A percentile compares a stretch with the other conserved stretches of the same genome.
phyloP scores from a whole-genome alignment of 1,284 basidiomycete genomes.

The Malassezia equina region DNA sequence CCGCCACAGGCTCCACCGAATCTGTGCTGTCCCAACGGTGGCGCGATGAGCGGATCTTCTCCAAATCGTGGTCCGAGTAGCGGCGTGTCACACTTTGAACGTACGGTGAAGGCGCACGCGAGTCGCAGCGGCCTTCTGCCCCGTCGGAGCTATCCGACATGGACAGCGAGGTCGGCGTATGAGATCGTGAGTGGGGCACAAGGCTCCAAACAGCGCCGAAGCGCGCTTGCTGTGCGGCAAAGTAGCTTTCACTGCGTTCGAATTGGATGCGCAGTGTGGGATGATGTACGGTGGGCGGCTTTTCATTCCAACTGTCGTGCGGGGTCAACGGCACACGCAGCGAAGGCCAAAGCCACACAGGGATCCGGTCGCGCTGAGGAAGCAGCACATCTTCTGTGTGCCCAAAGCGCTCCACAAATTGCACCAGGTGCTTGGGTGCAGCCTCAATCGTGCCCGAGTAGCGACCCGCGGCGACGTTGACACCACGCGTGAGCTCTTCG shows the following conservation, averaged over 20 bases:
- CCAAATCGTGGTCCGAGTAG: background rate
- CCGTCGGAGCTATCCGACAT: constrained; percentile 2
- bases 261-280: constrained; percentile 37
- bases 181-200: background rate
- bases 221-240: constrained; percentile 4
- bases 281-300: constrained; percentile 25
- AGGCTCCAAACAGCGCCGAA: constrained; percentile 10
- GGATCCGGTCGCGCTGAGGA: constrained; percentile 27
- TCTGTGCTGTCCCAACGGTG: background rate
- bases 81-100: background rate
- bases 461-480: constrained; percentile 22
- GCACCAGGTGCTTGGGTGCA: constrained; percentile 27
- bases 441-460: constrained; percentile 24
- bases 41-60: background rate
- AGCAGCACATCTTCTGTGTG: constrained; percentile 35
- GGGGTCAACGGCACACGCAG: constrained; percentile 19
- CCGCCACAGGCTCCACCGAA: background rate
- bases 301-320: background rate
- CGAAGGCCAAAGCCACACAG: constrained; percentile 32
- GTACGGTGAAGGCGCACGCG: background rate
- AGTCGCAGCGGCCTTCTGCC: background rate
- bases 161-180: constrained; percentile 5
- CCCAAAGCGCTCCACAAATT: constrained; percentile 37
- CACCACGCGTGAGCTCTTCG: constrained; percentile 30
- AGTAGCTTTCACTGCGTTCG: constrained; percentile 18